Evolutionary conservation across 2,329 filamentous ascomycete genomes (phyloP).

Genomic region (Pseudogymnoascus sp.): DNA sequence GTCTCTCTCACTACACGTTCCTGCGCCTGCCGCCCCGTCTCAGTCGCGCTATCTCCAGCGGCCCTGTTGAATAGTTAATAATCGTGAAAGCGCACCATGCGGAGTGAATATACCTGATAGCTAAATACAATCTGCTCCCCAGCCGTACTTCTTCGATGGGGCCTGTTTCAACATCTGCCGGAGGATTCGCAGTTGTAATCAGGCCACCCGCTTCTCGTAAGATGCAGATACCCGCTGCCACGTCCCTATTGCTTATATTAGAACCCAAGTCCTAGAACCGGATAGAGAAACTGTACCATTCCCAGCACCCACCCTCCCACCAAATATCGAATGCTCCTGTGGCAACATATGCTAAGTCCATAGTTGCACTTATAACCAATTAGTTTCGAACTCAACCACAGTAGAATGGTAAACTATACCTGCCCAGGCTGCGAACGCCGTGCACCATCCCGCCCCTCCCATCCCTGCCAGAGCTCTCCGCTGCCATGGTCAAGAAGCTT

Average conservation of each 20-base stretch:
- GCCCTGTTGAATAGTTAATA: constrained; percentile 39
- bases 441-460: constrained; percentile 75
- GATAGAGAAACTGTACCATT: constrained; percentile 47
- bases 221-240: constrained; percentile 67
- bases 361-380: constrained; percentile 50
- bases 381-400: background rate
- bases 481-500: constrained; percentile 68
- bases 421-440: constrained; percentile 63
- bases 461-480: constrained; percentile 52
- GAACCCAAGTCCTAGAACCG: background rate
- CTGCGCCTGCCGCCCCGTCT: constrained; percentile 60
- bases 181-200: constrained; percentile 67
- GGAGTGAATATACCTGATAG: constrained; percentile 45
- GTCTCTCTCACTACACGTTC: constrained; percentile 65
- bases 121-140: constrained; percentile 63
- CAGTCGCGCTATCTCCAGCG: constrained; percentile 51
- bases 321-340: constrained; percentile 73
- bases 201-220: constrained; percentile 67
- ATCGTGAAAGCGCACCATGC: background rate
- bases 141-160: constrained; percentile 53
- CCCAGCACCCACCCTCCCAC: constrained; percentile 79
- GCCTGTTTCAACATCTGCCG: constrained; percentile 46
- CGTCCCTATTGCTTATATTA: constrained; percentile 47
- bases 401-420: constrained; percentile 27
- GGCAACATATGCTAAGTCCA: constrained; percentile 68